Evolutionary conservation across 2,329 filamentous ascomycete genomes (phyloP).

Genomic region (Clarireedia homoeocarpa): DNA sequence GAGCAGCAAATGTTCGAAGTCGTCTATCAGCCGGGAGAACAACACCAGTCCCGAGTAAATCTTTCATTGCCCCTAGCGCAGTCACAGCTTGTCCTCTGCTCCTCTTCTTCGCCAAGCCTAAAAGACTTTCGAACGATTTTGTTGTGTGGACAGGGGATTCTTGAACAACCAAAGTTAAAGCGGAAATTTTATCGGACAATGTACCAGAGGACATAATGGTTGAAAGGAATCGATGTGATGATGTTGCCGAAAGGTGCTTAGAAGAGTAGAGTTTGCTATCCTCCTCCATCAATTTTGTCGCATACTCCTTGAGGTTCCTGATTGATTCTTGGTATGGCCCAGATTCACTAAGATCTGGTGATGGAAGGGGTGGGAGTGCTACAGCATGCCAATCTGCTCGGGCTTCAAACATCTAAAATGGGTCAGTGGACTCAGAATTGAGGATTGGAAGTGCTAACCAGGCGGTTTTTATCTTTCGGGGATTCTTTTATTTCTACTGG

Average conservation of each 20-base stretch:
- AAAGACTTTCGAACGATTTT: conserved; percentile 78
- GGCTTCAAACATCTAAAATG: conserved; percentile 46
- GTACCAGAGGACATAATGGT: conserved; percentile 97
- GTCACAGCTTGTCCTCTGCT: conserved; percentile 88
- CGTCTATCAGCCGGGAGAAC: conserved; percentile 78
- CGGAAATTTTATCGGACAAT: conserved; percentile 92
- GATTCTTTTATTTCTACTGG: conserved; percentile 7
- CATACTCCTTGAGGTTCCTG: conserved; percentile 59
- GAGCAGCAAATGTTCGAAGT: conserved; percentile 68
- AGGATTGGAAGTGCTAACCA: conserved; percentile 23
- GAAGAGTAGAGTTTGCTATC: conserved; percentile 71
- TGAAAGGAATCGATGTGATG: conserved; percentile 91
- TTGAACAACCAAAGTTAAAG: conserved; percentile 86
- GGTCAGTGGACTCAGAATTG: conserved; percentile 23
- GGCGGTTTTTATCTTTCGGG: conserved; percentile 25
- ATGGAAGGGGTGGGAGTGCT: conserved; percentile 44
- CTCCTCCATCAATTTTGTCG: conserved; percentile 63
- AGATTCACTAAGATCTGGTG: conserved; percentile 36
- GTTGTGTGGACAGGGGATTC: conserved; percentile 92
- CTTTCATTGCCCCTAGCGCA: conserved; percentile 87
- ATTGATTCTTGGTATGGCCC: conserved; percentile 43
- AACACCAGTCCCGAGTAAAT: conserved; percentile 84
- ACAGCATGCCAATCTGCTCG: conserved; percentile 61
- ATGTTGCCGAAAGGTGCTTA: conserved; percentile 65
- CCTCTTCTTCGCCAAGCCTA: conserved; percentile 81